Evolutionary conservation across 768 basidiomycete species (phyloP), one percentile per base, ranked within the genome.

Genomic region (Panaeolus cyanescens): DNA sequence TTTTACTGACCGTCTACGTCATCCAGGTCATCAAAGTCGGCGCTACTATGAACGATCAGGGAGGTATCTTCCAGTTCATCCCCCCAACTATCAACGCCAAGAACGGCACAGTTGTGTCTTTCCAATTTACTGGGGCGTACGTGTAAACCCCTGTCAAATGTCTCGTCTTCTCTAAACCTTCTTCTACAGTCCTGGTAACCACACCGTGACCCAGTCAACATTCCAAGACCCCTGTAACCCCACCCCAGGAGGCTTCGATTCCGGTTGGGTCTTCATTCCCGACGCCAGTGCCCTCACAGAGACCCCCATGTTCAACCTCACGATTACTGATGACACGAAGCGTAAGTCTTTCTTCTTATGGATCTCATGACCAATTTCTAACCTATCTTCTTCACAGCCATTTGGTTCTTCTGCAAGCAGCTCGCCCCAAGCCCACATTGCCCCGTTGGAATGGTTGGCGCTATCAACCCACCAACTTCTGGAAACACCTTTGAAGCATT

Each of bases 371-470:
- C 64, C 57, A 61, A 65, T 22, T 71, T 69, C 28, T 42, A 9
- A 8, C 10, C n/a, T 40, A 34, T 65, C 65, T 10, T 32, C 20
- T 54, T 30, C 20, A 5, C 39, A 75, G 84, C 84, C 4, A 77
- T 86, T 45, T 87, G 83, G 82, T 85, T 85, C 78, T 86, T 75
- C 79, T 87, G 85, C 76, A 82, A 83, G 62, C 82, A 82, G 67
- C 68, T 77, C 12, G 2, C 56, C 3, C 80, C 79, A 0, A 1
- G 39, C 1, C 69, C 75, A 12, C 85, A 87, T 69, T 86, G 85
- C 64, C 50, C 60, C 9, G 59, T 68, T 17, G 75, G 79, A 56
- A 82, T 82, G 80, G 78, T 81, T 42, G 79, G 84, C 39, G 79
- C 80, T 12, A 83, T 87, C 69, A 86, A 86, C 68, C 75, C 83